Evolutionary conservation across 2,329 filamentous ascomycete species (phyloP).

Genomic region (Aureobasidium uvarum): DNA sequence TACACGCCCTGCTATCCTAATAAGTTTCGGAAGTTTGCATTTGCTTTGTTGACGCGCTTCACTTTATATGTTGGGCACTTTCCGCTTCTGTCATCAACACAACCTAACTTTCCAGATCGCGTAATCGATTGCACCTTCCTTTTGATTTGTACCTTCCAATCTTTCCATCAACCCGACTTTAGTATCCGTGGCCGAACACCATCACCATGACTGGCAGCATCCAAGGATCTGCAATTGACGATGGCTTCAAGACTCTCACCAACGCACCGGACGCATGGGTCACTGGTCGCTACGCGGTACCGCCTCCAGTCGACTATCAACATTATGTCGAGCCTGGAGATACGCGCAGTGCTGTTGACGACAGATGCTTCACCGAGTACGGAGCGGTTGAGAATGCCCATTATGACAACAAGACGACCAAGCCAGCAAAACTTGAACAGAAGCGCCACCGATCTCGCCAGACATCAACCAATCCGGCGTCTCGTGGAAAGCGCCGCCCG

Average conservation of each 20-base stretch:
- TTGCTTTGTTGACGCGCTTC: neutral
- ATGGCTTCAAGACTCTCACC: conserved; percentile 19
- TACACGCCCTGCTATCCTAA: neutral
- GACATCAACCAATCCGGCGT: neutral
- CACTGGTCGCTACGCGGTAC: neutral
- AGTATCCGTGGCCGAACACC: neutral
- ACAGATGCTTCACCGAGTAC: conserved; percentile 18
- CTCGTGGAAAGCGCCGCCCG: conserved; percentile 15
- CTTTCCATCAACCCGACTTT: neutral
- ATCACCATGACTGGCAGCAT: conserved; percentile 22
- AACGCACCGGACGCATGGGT: conserved; percentile 12
- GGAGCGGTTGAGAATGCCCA: neutral
- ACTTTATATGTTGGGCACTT: conserved; percentile 1
- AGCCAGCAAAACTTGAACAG: neutral
- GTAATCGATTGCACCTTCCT: neutral
- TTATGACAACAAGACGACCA: neutral
- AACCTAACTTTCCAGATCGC: neutral
- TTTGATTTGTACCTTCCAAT: neutral
- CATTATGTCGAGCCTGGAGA: conserved; percentile 24
- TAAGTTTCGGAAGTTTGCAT: neutral
- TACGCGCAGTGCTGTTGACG: conserved; percentile 19
- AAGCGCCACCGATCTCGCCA: neutral
- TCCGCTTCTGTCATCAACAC: neutral
- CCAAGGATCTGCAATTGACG: conserved; percentile 23
- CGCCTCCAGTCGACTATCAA: conserved; percentile 7